Evolutionary conservation across 495 filamentous ascomycete species (phyloP).

Genomic region (Penicillium taxi): DNA sequence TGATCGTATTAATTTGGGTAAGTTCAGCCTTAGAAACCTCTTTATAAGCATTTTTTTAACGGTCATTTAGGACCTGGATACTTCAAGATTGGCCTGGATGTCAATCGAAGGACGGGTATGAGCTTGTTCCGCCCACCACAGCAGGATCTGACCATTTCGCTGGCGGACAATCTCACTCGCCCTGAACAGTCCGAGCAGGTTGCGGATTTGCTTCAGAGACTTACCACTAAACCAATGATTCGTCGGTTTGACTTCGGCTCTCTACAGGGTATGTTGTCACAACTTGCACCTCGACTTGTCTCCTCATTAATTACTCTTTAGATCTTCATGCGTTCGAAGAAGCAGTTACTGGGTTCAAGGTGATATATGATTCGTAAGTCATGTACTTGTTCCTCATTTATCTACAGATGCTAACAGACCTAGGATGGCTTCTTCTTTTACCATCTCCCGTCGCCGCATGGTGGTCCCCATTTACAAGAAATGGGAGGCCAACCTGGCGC

Average conservation of each 20-base stretch:
- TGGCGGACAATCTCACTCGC: slow-evolving; percentile 54
- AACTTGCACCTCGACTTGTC: not conserved
- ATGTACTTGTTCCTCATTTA: no score
- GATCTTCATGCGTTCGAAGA: slow-evolving; percentile 71
- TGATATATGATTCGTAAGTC: slow-evolving; percentile 60
- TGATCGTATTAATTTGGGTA: slow-evolving; percentile 65
- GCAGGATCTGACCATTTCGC: slow-evolving; percentile 57
- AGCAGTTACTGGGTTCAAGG: slow-evolving; percentile 67
- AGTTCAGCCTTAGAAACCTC: not conserved
- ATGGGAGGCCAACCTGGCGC: slow-evolving; percentile 68
- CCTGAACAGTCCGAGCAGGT: slow-evolving; percentile 50
- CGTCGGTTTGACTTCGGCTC: slow-evolving; percentile 36
- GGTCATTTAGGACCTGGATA: slow-evolving; percentile 51
- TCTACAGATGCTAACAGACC: not conserved
- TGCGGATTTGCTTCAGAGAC: slow-evolving; percentile 42
- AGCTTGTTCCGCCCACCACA: slow-evolving; percentile 58
- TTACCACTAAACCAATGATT: slow-evolving; percentile 33
- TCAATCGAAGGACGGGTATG: slow-evolving; percentile 49
- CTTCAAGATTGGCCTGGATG: slow-evolving; percentile 54
- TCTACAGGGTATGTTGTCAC: slow-evolving; percentile 26
- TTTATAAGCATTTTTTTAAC: slow-evolving; percentile 5
- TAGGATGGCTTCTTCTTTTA: slow-evolving; percentile 61
- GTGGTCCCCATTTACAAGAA: slow-evolving; percentile 88
- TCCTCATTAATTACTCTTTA: slow-evolving; percentile 28
- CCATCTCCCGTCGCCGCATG: slow-evolving; percentile 76